Conservation (phyloP, 768 basidiomycete species). For the Candolleomyces efflorescens region DNA sequence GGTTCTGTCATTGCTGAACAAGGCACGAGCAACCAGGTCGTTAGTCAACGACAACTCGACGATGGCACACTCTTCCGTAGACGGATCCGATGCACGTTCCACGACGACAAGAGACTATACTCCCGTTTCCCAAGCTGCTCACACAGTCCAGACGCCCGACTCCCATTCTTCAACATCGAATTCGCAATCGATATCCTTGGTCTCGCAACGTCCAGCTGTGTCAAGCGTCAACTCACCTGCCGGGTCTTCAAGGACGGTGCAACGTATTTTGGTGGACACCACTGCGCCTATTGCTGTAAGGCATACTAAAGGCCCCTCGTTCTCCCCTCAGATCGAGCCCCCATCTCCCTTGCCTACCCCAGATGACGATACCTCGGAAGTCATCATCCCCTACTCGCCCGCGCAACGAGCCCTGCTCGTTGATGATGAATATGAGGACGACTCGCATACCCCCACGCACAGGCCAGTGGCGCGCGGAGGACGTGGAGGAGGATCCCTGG, state of each 20-base stretch:
- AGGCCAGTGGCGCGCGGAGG: background rate
- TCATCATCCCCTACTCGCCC: conserved; percentile 4
- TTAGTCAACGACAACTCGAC: conserved; percentile 6
- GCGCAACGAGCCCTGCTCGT: background rate
- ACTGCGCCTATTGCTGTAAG: no score
- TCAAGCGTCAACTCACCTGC: background rate
- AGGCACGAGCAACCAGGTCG: background rate
- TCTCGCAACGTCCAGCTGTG: background rate
- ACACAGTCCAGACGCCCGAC: no score
- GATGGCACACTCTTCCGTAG: background rate
- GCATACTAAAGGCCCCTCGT: background rate
- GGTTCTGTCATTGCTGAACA: background rate
- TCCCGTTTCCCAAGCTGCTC: background rate
- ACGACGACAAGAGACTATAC: background rate
- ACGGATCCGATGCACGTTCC: background rate
- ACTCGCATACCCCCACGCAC: background rate
- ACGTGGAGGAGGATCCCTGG: background rate
- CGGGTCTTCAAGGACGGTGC: background rate
- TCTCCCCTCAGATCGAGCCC: conserved; percentile 5
- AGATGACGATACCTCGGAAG: background rate
- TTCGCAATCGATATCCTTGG: background rate
- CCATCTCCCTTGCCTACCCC: conserved; percentile 9
- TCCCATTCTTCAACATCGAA: background rate
- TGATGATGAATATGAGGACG: background rate
- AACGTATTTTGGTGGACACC: background rate